A percentile compares a stretch with the other conserved stretches of the same genome.
These are phyloP conservation scores for Grigorovia humatica DNA, from an alignment of 805 yeast genomes.

Conservation along the genomic window DNA sequence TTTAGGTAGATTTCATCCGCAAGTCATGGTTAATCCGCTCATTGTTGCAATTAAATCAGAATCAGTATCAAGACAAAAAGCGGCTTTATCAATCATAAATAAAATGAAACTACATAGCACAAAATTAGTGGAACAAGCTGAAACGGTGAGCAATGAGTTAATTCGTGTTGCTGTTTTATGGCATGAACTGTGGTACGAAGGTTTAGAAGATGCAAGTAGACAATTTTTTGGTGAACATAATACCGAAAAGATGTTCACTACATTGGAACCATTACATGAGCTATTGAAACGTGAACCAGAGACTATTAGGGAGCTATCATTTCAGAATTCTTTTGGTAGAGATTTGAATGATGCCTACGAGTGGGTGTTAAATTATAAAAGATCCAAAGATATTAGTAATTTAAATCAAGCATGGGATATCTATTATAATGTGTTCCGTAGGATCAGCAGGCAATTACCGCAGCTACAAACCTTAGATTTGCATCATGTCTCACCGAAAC, in stretches of 20 bases:
- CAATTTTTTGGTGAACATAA: constrained; percentile 86
- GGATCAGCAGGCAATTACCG: constrained; percentile 79
- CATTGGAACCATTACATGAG: constrained; percentile 76
- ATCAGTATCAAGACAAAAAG: constrained; percentile 72
- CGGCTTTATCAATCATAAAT: constrained; percentile 80
- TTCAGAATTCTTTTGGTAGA: constrained; percentile 82
- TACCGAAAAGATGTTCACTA: constrained; percentile 88
- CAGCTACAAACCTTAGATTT: constrained; percentile 74
- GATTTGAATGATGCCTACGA: constrained; percentile 85
- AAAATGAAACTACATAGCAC: constrained; percentile 83
- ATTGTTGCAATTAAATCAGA: constrained; percentile 92
- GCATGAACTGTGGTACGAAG: constrained; percentile 97
- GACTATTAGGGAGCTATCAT: constrained; percentile 79
- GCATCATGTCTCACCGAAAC: constrained; percentile 83
- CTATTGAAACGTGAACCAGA: constrained; percentile 78
- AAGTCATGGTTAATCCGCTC: constrained; percentile 84
- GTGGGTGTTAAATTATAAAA: constrained; percentile 76
- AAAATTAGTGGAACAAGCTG: constrained; percentile 74
- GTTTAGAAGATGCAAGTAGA: constrained; percentile 87
- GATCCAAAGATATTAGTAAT: constrained; percentile 76
- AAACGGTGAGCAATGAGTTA: constrained; percentile 76
- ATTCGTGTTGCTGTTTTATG: constrained; percentile 89
- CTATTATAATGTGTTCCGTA: constrained; percentile 84
- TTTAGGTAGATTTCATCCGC: constrained; percentile 89
- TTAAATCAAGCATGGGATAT: constrained; percentile 95